A percentile compares a stretch with the other conserved stretches of the same genome.
These are phyloP conservation scores for Colletotrichum viniferum DNA, from an alignment of 2,329 filamentous ascomycete species.

Conservation along the genomic window DNA sequence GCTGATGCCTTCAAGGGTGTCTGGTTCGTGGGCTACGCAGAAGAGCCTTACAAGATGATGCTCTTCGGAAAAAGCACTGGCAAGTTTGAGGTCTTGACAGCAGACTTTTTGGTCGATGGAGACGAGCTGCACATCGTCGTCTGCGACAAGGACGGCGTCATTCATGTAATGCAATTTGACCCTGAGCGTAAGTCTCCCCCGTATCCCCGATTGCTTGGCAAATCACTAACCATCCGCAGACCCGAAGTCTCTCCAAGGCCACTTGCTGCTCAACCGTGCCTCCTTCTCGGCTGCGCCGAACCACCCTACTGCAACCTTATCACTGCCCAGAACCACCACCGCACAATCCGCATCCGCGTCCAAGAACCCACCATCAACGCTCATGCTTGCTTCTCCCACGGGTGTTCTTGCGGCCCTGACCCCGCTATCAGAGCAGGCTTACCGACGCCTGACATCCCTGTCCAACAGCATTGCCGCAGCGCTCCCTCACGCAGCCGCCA, in stretches of 20 bases:
- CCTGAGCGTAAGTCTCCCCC: conserved; percentile 75
- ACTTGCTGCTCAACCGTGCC: conserved; percentile 83
- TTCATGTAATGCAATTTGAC: conserved; percentile 92
- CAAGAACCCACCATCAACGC: conserved; percentile 39
- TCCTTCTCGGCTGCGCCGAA: conserved; percentile 87
- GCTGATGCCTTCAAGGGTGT: conserved; percentile 91
- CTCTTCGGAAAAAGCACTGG: conserved; percentile 87
- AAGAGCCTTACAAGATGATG: conserved; percentile 95
- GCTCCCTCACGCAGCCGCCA: conserved; percentile 75
- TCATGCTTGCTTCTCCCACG: conserved; percentile 76
- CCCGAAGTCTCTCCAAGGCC: conserved; percentile 89
- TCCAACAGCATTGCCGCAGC: conserved; percentile 79
- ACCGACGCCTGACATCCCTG: conserved; percentile 82
- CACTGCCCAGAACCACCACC: conserved; percentile 68
- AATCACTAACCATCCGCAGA: conserved; percentile 56
- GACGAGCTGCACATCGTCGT: conserved; percentile 83
- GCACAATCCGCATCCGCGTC: conserved; percentile 20
- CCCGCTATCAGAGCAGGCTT: conserved; percentile 77
- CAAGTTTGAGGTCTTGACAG: conserved; percentile 77
- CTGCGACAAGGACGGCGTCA: conserved; percentile 81
- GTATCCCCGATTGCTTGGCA: neutral
- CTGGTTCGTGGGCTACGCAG: conserved; percentile 95
- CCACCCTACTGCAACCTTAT: conserved; percentile 73
- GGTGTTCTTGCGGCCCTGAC: conserved; percentile 80
- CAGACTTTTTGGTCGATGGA: conserved; percentile 88